Conservation (phyloP, 352 stramenopile species). For the Phytopythium vexans region DNA sequence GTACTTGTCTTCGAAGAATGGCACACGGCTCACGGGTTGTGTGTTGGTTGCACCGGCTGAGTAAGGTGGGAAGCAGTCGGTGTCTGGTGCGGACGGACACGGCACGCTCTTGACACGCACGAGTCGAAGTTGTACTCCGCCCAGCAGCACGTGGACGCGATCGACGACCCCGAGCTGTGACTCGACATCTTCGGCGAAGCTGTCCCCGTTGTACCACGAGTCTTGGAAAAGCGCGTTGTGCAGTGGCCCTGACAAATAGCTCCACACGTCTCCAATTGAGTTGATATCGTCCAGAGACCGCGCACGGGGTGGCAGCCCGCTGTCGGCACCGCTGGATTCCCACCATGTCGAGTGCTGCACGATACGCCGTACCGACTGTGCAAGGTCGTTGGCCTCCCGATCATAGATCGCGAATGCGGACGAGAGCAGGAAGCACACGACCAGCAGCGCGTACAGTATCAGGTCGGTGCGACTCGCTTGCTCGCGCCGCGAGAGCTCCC, state of each 20-base stretch:
- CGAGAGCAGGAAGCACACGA: constrained; percentile 43
- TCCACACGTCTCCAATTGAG: constrained; percentile 49
- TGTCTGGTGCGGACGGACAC: constrained; percentile 4
- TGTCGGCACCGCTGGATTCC: background rate
- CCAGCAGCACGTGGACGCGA: constrained; percentile 50
- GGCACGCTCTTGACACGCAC: constrained; percentile 37
- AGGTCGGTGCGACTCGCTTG: constrained; percentile 31
- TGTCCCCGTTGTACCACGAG: constrained; percentile 58
- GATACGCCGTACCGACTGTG: constrained; percentile 19
- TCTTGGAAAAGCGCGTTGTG: constrained; percentile 42
- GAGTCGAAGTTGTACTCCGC: constrained; percentile 48
- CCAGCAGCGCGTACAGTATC: constrained; percentile 37
- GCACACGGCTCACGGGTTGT: constrained; percentile 3
- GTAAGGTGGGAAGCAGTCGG: constrained; percentile 40
- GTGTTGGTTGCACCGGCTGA: constrained; percentile 17
- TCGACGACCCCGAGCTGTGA: constrained; percentile 49
- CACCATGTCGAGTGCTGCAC: constrained; percentile 22
- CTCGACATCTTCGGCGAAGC: constrained; percentile 38
- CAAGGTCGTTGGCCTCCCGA: constrained; percentile 33
- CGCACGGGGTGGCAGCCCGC: background rate
- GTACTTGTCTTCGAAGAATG: constrained; percentile 34
- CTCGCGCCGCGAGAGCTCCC: constrained; percentile 44
- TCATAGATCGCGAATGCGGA: constrained; percentile 43
- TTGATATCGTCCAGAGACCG: constrained; percentile 30
- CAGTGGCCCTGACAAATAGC: constrained; percentile 40